Base-by-base conservation (phyloP, 2,329 filamentous ascomycete species). In the Pleomassaria siparia region DNA sequence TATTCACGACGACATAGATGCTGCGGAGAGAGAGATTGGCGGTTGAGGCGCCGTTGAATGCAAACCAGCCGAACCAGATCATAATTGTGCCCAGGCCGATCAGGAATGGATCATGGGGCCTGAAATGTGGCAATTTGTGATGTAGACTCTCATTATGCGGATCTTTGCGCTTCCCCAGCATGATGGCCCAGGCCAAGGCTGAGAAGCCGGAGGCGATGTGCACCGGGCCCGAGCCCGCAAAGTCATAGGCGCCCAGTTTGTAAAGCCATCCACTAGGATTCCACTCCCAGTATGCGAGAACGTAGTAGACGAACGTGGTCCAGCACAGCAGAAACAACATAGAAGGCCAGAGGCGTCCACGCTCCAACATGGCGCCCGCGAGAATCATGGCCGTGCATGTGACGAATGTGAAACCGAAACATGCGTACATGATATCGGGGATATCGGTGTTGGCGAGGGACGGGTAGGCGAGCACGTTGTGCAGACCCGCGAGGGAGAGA, bases 201-300 rank as follows among this genome's bases (percentile, higher is more conserved):
- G 85, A 83, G 48, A 84, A 84, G 28, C 87, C 86, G 1, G 84
- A 87, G 16, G 85, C 81, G 62, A 90, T 87, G 71, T 90, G 87
- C 16, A 90, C 87, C 29, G 87, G 86, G 11, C 85, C 87, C 37
- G 86, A 86, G 36, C 87, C 87, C 26, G 87, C 86, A 59, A 89
- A 90, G 69, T 90, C 87, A 57, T 88, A 80, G 21, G 84, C 81
- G 40, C 84, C 84, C 33, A 89, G 78, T 16, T 80, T 79, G 70
- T 78, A 85, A 22, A 88, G 78, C 85, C 86, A 90, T 39, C 87
- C 87, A 52, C 83, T 84, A 43, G 77, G 73, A 70, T 89, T 89
- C 87, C 86, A 90, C 37, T 87, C 89, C 81, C 86, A 89, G 72
- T 87, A 88, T 39, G 87, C 86, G 51, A 89, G 49, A n/a, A 64